Conservation (phyloP, 2,329 filamentous ascomycete species). For the Bipolaris victoriae region DNA sequence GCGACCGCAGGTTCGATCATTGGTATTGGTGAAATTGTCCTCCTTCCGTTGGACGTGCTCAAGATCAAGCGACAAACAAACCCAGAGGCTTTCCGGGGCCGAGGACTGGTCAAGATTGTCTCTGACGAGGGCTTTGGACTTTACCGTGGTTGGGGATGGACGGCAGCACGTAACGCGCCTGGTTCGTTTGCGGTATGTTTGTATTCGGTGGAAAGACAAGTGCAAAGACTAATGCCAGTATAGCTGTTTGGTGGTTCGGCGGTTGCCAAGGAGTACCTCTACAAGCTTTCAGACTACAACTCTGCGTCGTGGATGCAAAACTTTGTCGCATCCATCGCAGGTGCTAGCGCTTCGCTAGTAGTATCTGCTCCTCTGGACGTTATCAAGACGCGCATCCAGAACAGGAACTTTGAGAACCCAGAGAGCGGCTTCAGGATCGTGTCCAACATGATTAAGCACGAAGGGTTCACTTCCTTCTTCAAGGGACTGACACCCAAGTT, state of each 20-base stretch:
- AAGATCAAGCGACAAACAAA: slow-evolving; percentile 99
- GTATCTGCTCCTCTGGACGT: slow-evolving; percentile 99
- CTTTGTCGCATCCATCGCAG: slow-evolving; percentile 94
- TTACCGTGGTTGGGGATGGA: slow-evolving; percentile 97
- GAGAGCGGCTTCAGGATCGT: slow-evolving; percentile 93
- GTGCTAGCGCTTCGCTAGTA: slow-evolving; percentile 91
- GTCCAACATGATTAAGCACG: slow-evolving; percentile 89
- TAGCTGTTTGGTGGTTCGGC: slow-evolving; percentile 96
- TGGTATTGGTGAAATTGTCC: slow-evolving; percentile 94
- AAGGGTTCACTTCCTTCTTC: slow-evolving; percentile 89
- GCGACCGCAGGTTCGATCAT: slow-evolving; percentile 94
- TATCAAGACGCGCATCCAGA: slow-evolving; percentile 96
- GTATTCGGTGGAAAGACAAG: neutral
- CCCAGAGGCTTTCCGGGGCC: slow-evolving; percentile 94
- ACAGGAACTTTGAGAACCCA: slow-evolving; percentile 97
- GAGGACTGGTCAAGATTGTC: slow-evolving; percentile 87
- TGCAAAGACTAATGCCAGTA: slow-evolving; percentile 24
- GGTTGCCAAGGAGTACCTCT: slow-evolving; percentile 96
- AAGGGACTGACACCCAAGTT: slow-evolving; percentile 97
- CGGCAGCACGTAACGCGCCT: slow-evolving; percentile 92
- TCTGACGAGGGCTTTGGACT: slow-evolving; percentile 93
- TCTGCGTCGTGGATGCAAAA: slow-evolving; percentile 92
- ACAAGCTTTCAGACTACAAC: slow-evolving; percentile 92
- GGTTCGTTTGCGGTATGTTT: slow-evolving; percentile 88
- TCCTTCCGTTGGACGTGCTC: slow-evolving; percentile 92